Evolutionary conservation across 139 green algal species (phyloP), one percentile per base, ranked within the genome.

Genomic region (Tetradesmus obliquus): DNA sequence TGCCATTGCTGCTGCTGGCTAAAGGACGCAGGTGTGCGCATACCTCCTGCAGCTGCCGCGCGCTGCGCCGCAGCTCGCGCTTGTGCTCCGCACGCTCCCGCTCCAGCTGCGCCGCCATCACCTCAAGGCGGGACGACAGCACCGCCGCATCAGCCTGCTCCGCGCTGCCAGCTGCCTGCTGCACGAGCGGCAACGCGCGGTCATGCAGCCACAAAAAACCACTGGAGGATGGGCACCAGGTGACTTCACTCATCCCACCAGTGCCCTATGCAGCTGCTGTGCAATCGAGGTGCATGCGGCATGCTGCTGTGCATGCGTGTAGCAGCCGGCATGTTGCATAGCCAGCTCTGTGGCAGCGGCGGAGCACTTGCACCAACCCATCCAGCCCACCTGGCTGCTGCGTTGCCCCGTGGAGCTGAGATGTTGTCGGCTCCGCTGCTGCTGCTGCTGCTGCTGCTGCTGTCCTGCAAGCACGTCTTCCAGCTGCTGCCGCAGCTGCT

Each of bases 71-170:
- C 87, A 98, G 92, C 90, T 97, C 95, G 0, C 96, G 91, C 45
- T 96, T 92, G 58, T 98, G 95, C 80, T 96, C 22, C 7, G 92
- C 95, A 54, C 96, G 90, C 88, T 98, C 96, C 17, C 91, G 81
- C 90, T 97, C 95, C 82, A 98, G 74, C 84, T 96, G 94, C 8
- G 89, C 94, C 89, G 97, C 95, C 0, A 92, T 86, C 24, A 88
- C 86, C 80, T 98, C 95, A 4, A 94, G 71, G 2, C 94, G 94
- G 0, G 88, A 79, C 53, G 93, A 85, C 84, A 98, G 91, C 72
- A 95, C 54, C 55, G 97, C 96, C 3, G 95, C 90, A 91, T 99
- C 97, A 91, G 97, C 91, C 79, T 97, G 93, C 86, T 97, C 91
- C 88, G 87, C 79, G 90, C 9, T 53, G 1, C 2, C 66, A 51